A percentile compares a stretch with the other conserved stretches of the same genome.
Conservation (phyloP, 2,329 filamentous ascomycete species). For the Septoria linicola region DNA sequence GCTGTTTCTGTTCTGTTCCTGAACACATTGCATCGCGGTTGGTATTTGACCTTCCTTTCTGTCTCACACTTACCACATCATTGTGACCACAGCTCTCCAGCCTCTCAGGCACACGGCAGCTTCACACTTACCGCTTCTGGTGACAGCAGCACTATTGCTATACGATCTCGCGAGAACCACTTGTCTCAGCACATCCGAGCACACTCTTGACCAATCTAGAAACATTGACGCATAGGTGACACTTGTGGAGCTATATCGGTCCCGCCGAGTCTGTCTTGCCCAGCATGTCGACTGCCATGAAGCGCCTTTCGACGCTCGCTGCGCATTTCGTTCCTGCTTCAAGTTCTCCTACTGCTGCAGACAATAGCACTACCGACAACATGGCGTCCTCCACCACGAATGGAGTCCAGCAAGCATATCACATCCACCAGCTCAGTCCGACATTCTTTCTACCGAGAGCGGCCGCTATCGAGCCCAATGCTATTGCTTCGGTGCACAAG, state of each 20-base stretch:
- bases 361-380: slow-evolving; percentile 26
- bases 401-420: slow-evolving; percentile 33
- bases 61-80: slow-evolving; percentile 20
- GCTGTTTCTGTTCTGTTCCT: neutral
- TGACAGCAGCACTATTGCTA: neutral
- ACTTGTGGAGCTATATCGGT: slow-evolving; percentile 14
- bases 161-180: slow-evolving; percentile 2
- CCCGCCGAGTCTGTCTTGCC: slow-evolving; percentile 8
- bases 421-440: slow-evolving; percentile 80
- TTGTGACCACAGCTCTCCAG: neutral
- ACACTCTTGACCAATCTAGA: slow-evolving; percentile 14
- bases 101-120: neutral
- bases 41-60: slow-evolving; percentile 2
- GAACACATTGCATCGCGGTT: neutral
- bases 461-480: slow-evolving; percentile 81
- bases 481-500: slow-evolving; percentile 26
- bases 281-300: slow-evolving; percentile 62
- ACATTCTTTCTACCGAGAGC: slow-evolving; percentile 86
- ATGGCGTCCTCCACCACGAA: slow-evolving; percentile 12
- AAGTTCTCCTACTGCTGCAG: slow-evolving; percentile 30
- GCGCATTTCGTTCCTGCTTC: slow-evolving; percentile 42
- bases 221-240: slow-evolving; percentile 16
- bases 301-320: slow-evolving; percentile 59
- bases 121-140: no score
- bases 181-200: slow-evolving; percentile 10